These are phyloP conservation scores for Pythium folliculosum DNA, from an alignment of 352 stramenopile genomes.

Conservation along the genomic window DNA sequence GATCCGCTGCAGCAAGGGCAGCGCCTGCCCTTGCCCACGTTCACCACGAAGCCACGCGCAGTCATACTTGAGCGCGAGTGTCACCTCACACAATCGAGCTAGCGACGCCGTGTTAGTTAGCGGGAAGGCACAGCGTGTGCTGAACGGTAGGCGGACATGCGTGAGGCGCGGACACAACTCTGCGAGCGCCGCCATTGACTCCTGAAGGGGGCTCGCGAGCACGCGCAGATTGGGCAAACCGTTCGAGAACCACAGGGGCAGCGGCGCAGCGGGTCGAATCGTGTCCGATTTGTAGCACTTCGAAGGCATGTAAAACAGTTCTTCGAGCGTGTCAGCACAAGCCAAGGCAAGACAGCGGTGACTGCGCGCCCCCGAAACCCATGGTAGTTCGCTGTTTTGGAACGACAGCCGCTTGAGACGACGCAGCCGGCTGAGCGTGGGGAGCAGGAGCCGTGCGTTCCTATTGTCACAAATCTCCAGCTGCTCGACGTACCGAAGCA, in stretches of 20 bases:
- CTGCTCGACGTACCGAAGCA: not conserved
- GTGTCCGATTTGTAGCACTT: no score
- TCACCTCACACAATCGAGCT: not conserved
- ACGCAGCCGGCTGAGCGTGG: not conserved
- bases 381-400: not conserved
- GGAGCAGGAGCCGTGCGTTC: not conserved
- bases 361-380: not conserved
- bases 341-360: not conserved
- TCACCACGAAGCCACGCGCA: not conserved
- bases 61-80: not conserved
- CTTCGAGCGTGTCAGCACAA: not conserved
- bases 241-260: slow-evolving; percentile 1
- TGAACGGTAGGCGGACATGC: slow-evolving; percentile 6
- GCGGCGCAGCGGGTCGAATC: not conserved
- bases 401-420: not conserved
- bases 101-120: not conserved
- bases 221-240: slow-evolving; percentile 4
- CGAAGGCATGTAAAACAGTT: not conserved
- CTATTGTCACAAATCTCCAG: not conserved
- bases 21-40: not conserved
- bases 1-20: slow-evolving; percentile 3
- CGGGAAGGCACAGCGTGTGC: not conserved
- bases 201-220: slow-evolving; percentile 8
- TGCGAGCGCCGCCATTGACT: not conserved
- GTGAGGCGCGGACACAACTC: not conserved